phyloP scores from a whole-genome alignment of 441 rosid genomes.

The Gossypium davidsonii region DNA sequence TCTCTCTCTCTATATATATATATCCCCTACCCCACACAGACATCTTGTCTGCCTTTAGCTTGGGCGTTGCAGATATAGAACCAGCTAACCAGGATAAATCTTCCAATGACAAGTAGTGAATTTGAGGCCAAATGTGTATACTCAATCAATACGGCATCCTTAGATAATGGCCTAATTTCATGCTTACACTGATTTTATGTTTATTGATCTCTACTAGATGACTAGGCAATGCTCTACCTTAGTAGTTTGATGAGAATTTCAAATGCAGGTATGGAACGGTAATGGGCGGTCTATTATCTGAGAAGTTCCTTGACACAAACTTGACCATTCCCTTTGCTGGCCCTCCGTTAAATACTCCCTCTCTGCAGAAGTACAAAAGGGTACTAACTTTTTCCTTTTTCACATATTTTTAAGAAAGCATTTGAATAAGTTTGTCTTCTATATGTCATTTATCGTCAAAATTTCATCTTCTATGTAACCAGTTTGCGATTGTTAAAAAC shows the following conservation, averaged over 20 bases:
- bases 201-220: neutral
- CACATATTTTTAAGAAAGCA: neutral
- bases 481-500: neutral
- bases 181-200: neutral
- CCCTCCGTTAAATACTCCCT: slow-evolving; percentile 75
- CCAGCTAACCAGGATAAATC: neutral
- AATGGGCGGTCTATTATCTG: slow-evolving; percentile 92
- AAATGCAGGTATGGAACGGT: slow-evolving; percentile 78
- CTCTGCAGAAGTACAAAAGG: slow-evolving; percentile 88
- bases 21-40: neutral
- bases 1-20: slow-evolving; percentile 16
- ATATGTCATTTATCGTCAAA: neutral
- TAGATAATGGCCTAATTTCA: slow-evolving; percentile 1
- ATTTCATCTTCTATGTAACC: neutral
- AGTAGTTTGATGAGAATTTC: slow-evolving; percentile 17
- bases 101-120: neutral
- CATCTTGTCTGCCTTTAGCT: neutral
- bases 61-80: neutral
- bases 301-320: slow-evolving; percentile 86
- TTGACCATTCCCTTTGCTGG: slow-evolving; percentile 77
- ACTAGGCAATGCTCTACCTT: slow-evolving; percentile 6
- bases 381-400: slow-evolving; percentile 25
- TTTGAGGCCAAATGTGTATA: neutral
- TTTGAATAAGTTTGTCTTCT: neutral
- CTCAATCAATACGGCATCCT: neutral